Percentiles rank a stretch among this genome's conserved stretches.
Evolutionary conservation across 345 rosid genomes (phyloP).

Genomic region (Tarenaya hassleriana): DNA sequence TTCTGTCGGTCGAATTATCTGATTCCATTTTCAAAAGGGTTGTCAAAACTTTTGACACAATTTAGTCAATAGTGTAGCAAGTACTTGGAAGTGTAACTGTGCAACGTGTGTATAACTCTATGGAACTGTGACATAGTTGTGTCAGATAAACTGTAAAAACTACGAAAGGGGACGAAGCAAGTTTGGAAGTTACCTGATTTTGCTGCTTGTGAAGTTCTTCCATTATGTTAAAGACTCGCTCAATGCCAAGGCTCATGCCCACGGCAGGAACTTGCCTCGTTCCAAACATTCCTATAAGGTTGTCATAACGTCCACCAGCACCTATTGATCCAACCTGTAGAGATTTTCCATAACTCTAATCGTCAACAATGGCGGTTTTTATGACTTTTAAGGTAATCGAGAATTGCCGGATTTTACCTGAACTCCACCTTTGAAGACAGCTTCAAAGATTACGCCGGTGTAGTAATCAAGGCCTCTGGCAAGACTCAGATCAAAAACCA

Average conservation of each 20-base stretch:
- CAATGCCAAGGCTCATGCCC: constrained; percentile 92
- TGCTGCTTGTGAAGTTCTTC: constrained; percentile 58
- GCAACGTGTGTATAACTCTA: too few species aligned
- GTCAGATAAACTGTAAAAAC: too few species aligned
- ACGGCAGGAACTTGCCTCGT: constrained; percentile 85
- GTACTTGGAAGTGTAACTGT: background rate
- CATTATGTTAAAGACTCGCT: constrained; percentile 82
- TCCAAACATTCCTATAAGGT: constrained; percentile 87
- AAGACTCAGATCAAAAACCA: constrained; percentile 91
- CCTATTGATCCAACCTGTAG: constrained; percentile 89
- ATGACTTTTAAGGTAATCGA: too few species aligned
- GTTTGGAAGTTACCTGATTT: too few species aligned
- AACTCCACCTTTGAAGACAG: constrained; percentile 69
- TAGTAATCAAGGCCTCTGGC: constrained; percentile 99
- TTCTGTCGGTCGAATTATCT: constrained; percentile 64
- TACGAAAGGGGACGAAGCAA: too few species aligned
- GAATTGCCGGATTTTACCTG: too few species aligned
- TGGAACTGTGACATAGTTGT: too few species aligned
- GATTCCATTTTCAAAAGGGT: constrained; percentile 10
- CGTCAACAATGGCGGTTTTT: too few species aligned
- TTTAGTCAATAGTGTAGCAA: too few species aligned
- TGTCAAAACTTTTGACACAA: too few species aligned
- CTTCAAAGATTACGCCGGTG: constrained; percentile 92
- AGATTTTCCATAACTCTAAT: background rate
- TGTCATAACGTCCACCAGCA: constrained; percentile 93